Evolutionary conservation across 83 land plant genomes (phyloP).

Genomic region (Diphasiastrum complanatum): DNA sequence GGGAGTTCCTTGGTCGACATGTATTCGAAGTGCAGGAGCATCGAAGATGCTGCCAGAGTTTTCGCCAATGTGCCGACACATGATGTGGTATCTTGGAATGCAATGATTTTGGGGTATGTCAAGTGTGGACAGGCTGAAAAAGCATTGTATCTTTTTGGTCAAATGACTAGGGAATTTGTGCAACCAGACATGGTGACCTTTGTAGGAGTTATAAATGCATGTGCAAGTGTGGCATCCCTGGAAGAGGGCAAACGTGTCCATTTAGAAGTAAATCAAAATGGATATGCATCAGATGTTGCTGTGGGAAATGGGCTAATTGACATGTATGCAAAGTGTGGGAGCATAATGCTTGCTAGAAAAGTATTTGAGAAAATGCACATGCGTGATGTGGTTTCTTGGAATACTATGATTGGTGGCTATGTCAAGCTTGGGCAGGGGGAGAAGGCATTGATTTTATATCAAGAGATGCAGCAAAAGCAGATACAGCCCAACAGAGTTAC

Average conservation of each 20-base stretch:
- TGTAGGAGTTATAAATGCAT: conserved; percentile 1
- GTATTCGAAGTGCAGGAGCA: conserved; percentile 1
- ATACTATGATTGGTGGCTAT: neutral
- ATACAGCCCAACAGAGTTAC: neutral
- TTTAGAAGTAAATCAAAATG: neutral
- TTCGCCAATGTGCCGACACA: neutral
- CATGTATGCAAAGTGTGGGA: conserved; percentile 14
- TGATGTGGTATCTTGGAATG: conserved; percentile 9
- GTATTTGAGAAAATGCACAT: neutral
- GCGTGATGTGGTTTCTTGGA: neutral
- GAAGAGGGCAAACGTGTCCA: neutral
- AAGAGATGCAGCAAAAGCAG: neutral
- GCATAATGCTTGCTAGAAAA: neutral
- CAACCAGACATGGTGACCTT: neutral
- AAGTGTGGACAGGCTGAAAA: neutral
- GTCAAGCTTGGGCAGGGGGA: neutral
- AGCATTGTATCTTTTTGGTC: neutral
- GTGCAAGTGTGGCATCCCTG: neutral
- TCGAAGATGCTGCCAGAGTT: neutral
- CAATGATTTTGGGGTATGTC: conserved; percentile 1
- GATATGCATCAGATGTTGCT: neutral
- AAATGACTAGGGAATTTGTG: neutral
- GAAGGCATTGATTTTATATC: neutral
- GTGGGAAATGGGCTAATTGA: conserved; percentile 5
- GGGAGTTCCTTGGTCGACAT: conserved; percentile 4